Percentiles rank a stretch among this genome's conserved stretches.
Evolutionary conservation across 2,329 filamentous ascomycete species (phyloP).

Genomic region (Colletotrichum cuscutae): DNA sequence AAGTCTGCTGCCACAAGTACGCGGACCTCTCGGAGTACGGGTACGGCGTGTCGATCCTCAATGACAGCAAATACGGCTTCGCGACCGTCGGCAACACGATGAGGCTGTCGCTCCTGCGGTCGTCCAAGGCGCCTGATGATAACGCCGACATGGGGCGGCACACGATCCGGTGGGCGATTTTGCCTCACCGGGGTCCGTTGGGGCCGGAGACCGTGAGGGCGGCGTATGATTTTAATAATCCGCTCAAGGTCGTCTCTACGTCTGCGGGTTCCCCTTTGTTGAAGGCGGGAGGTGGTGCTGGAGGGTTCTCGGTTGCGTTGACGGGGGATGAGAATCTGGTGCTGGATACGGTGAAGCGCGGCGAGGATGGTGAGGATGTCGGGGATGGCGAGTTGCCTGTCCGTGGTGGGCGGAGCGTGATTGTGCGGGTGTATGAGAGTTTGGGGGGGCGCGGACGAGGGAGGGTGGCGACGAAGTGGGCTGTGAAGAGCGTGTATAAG

Average conservation of each 20-base stretch:
- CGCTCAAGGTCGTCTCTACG: slow-evolving; percentile 51
- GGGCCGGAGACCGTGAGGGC: slow-evolving; percentile 68
- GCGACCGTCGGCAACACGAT: slow-evolving; percentile 75
- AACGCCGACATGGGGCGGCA: slow-evolving; percentile 77
- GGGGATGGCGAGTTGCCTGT: slow-evolving; percentile 16
- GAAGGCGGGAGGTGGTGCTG: no score
- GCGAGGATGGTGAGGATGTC: slow-evolving; percentile 59
- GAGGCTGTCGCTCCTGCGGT: slow-evolving; percentile 72
- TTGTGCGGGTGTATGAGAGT: slow-evolving; percentile 72
- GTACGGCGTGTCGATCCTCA: slow-evolving; percentile 76
- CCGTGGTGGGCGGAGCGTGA: slow-evolving; percentile 55
- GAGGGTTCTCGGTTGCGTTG: slow-evolving; percentile 56
- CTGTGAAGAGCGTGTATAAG: slow-evolving; percentile 69
- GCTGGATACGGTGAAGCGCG: slow-evolving; percentile 72
- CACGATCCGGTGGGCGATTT: slow-evolving; percentile 72
- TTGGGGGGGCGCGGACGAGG: slow-evolving; percentile 70
- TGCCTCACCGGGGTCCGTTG: slow-evolving; percentile 69
- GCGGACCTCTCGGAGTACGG: slow-evolving; percentile 76
- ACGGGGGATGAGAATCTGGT: slow-evolving; percentile 61
- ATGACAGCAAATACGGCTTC: slow-evolving; percentile 78
- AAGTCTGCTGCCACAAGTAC: slow-evolving; percentile 81
- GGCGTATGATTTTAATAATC: slow-evolving; percentile 75
- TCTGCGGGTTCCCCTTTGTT: background rate
- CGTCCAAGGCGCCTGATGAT: slow-evolving; percentile 75
- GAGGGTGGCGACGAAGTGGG: slow-evolving; percentile 57